Conservation (phyloP, 2,329 filamentous ascomycete genomes). For the Domatiomyces globalis region DNA sequence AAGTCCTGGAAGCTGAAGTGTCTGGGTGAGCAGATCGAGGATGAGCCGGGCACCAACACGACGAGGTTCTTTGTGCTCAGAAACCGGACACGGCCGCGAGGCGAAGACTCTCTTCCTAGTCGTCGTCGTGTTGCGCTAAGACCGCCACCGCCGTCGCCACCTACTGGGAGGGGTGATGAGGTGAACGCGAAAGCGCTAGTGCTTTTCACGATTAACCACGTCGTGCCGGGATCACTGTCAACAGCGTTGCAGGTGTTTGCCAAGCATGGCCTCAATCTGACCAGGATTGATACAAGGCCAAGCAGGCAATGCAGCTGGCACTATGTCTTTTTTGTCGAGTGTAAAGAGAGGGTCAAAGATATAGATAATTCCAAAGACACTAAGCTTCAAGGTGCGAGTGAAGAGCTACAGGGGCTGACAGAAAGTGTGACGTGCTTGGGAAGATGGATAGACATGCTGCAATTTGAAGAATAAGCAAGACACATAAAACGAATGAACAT, state of each 20-base stretch:
- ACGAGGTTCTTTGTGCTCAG: conserved; percentile 34
- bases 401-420: conserved; percentile 24
- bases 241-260: conserved; percentile 69
- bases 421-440: conserved; percentile 24
- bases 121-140: conserved; percentile 4
- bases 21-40: conserved; percentile 40
- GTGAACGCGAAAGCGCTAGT: conserved; percentile 52
- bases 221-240: conserved; percentile 65
- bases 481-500: not conserved
- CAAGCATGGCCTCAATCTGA: conserved; percentile 60
- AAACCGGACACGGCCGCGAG: conserved; percentile 13
- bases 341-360: conserved; percentile 33
- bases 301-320: conserved; percentile 44
- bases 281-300: conserved; percentile 77
- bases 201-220: conserved; percentile 69
- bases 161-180: not conserved
- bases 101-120: not conserved
- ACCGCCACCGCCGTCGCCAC: not conserved
- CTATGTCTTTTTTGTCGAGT: conserved; percentile 92
- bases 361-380: conserved; percentile 8
- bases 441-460: conserved; percentile 13
- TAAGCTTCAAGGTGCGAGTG: conserved; percentile 21
- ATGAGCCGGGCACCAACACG: conserved; percentile 30
- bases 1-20: conserved; percentile 53
- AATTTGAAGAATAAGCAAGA: not conserved